Evolutionary conservation across 2,329 filamentous ascomycete genomes (phyloP), one percentile per base, ranked within the genome.

Genomic region (Pseudocercospora eumusae): DNA sequence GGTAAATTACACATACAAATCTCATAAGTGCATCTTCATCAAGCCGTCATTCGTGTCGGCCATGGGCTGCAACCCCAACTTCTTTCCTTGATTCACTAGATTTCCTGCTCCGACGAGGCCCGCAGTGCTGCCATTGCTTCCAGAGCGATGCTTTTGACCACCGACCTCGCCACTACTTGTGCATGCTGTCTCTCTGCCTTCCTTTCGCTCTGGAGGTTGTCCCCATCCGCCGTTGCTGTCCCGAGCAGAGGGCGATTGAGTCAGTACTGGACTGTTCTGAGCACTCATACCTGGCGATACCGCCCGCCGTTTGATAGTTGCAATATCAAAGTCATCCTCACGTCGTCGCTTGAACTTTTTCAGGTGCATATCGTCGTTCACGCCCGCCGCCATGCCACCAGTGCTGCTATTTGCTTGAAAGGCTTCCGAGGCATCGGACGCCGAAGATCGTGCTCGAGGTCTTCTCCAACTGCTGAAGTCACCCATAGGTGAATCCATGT

Each of bases 21-120:
- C 75, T 97, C 93, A 71, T 97, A 96, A 76, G 91, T 96, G 56
- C 90, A 98, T 95, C 71, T 93, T 92, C 89, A 96, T 96, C 67
- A 97, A 82, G 1, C 92, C 91, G 75, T 97, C 93, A 74, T 92
- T 92, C n/a, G 93, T 93, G 76, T 97, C 93, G 18, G 86, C 89
- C 93, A 98, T 97, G 0, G 93, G 92, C 77, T 97, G 93, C 68
- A 96, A 83, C 8, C 92, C 92, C 13, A 96, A 82, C 33, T 91
- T 65, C 81, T 88, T 83, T 28, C 70, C 70, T 47, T 68, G 66
- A 55, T 60, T 65, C 27, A 66, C 61, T 49, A 69, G 49, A 33
- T 66, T 62, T 10, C 62, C 63, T 36, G 25, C 42, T 10, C 59
- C 44, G 28, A 50, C 44, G 25, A 62, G 49, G 52, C 63, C 65